Percentiles rank a stretch among this genome's conserved stretches.
Conservation (phyloP, 805 yeast species). For the Yamadazyma sp. region DNA sequence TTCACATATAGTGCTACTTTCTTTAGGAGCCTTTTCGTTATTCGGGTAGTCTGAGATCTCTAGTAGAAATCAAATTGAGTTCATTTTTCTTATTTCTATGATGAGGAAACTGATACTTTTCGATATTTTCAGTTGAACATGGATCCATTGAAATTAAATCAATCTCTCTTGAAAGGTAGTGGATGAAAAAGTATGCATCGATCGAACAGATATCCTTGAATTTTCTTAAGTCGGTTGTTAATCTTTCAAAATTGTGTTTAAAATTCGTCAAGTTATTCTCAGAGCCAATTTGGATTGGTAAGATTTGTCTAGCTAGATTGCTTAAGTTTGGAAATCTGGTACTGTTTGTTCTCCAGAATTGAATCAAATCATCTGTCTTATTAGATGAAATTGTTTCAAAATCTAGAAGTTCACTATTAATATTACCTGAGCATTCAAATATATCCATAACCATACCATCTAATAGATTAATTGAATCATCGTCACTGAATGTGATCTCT, state of each 20-base stretch:
- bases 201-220: conserved; percentile 7
- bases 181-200: conserved; percentile 9
- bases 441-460: conserved; percentile 19
- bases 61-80: not conserved
- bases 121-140: conserved; percentile 1
- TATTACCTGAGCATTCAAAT: conserved; percentile 26
- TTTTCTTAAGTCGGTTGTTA: not conserved
- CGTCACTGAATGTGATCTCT: conserved; percentile 1
- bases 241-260: conserved; percentile 8
- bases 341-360: conserved; percentile 20
- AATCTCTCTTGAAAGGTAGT: conserved; percentile 9
- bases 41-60: conserved; percentile 8
- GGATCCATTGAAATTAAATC: conserved; percentile 10
- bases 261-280: conserved; percentile 13
- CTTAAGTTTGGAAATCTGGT: conserved; percentile 16
- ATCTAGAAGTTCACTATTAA: conserved; percentile 21
- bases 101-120: conserved; percentile 7
- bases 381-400: conserved; percentile 22
- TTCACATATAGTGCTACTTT: too few relatives aligned
- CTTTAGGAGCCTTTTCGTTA: too few relatives aligned
- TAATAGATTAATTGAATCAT: conserved; percentile 10
- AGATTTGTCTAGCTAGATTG: conserved; percentile 11
- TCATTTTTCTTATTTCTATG: not conserved
- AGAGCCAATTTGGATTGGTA: conserved; percentile 18
- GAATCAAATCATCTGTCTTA: conserved; percentile 6